These are phyloP conservation scores for Handroanthus guayacan DNA, from an alignment of 257 asterid species.

Conservation along the genomic window DNA sequence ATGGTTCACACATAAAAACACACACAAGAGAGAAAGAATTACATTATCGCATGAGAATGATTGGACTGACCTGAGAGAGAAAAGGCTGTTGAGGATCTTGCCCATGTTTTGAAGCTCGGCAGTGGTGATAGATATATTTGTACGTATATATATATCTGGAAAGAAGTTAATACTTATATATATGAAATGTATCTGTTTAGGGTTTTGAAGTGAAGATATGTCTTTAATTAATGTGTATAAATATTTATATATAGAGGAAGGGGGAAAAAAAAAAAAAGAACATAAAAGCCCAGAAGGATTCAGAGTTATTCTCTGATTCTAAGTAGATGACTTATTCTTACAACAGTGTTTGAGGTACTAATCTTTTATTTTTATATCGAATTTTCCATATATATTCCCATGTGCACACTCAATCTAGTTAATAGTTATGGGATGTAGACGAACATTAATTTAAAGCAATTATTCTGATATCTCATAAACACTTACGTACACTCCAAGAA, in stretches of 20 bases:
- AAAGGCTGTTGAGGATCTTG: constrained; percentile 33
- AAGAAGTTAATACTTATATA: background rate
- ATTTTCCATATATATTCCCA: too few relatives aligned
- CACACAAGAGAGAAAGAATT: background rate
- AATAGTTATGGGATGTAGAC: too few relatives aligned
- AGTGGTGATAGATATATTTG: background rate
- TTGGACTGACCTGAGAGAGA: constrained; percentile 35
- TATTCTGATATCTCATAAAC: too few relatives aligned
- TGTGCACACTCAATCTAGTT: too few relatives aligned
- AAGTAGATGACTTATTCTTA: background rate
- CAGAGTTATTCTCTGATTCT: constrained; percentile 5
- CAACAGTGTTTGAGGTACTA: background rate
- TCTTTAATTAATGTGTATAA: background rate
- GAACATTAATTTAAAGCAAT: too few relatives aligned
- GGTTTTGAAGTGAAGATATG: background rate
- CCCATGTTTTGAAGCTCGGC: constrained; percentile 23
- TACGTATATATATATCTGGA: background rate
- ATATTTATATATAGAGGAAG: background rate
- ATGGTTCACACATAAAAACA: background rate
- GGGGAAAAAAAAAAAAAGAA: too few relatives aligned
- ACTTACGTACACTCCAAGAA: too few relatives aligned
- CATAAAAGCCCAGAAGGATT: background rate
- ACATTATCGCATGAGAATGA: constrained; percentile 2
- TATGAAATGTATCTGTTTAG: background rate
- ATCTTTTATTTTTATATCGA: too few relatives aligned